These are phyloP conservation scores for Solanum chaucha DNA, from an alignment of 257 asterid genomes.

Conservation along the genomic window DNA sequence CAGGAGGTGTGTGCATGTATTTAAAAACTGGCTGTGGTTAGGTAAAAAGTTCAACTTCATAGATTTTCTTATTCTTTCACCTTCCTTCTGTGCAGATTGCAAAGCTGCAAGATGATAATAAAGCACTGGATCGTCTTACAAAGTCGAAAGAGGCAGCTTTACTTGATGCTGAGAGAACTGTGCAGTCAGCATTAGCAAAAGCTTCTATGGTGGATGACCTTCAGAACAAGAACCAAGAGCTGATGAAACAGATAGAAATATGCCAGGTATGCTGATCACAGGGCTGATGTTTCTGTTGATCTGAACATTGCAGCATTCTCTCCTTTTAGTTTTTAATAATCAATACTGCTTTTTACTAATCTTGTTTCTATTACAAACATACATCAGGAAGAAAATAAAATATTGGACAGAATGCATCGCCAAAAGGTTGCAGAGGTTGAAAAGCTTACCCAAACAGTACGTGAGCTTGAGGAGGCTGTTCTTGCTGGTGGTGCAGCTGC, in stretches of 20 bases:
- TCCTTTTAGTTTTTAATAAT: neutral
- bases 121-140: slow-evolving; percentile 87
- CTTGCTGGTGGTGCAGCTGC: slow-evolving; percentile 19
- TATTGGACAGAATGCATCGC: slow-evolving; percentile 13
- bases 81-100: slow-evolving; percentile 44
- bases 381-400: slow-evolving; percentile 20
- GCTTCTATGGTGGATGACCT: slow-evolving; percentile 99
- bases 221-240: slow-evolving; percentile 92
- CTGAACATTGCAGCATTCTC: neutral
- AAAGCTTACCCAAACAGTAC: slow-evolving; percentile 16
- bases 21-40: neutral
- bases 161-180: slow-evolving; percentile 94
- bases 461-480: slow-evolving; percentile 16
- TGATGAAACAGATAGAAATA: slow-evolving; percentile 94
- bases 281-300: neutral
- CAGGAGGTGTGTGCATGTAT: slow-evolving; percentile 59
- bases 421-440: slow-evolving; percentile 18
- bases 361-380: neutral
- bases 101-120: slow-evolving; percentile 92
- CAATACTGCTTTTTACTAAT: neutral
- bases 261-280: slow-evolving; percentile 51
- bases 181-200: slow-evolving; percentile 82
- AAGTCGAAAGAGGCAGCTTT: slow-evolving; percentile 97
- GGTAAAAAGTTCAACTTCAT: neutral
- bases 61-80: neutral